These are phyloP conservation scores for Syncephalastrum racemosum DNA, from an alignment of 371 early-diverging fungal genomes.

Conservation along the genomic window DNA sequence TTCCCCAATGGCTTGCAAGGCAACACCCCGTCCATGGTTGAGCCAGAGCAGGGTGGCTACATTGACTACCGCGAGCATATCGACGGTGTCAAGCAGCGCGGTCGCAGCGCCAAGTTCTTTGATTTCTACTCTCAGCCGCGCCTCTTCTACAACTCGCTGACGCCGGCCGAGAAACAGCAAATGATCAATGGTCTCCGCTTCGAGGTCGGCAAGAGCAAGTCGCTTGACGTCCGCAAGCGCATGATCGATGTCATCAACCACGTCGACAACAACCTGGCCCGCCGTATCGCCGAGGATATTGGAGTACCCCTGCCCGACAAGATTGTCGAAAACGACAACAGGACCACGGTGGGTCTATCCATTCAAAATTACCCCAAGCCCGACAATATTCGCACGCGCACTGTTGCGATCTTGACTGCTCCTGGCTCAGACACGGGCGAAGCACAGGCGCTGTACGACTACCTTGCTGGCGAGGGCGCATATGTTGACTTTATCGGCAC, in stretches of 20 bases:
- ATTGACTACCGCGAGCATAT: constrained; percentile 33
- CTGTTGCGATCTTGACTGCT: constrained; percentile 35
- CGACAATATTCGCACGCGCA: constrained; percentile 25
- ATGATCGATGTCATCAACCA: constrained; percentile 39
- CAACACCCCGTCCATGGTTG: constrained; percentile 31
- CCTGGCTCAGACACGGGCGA: constrained; percentile 27
- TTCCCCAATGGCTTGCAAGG: constrained; percentile 28
- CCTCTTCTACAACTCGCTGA: constrained; percentile 44
- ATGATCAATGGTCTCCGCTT: constrained; percentile 37
- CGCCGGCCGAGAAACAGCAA: constrained; percentile 37
- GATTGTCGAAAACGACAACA: constrained; percentile 21
- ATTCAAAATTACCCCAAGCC: constrained; percentile 33
- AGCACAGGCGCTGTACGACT: constrained; percentile 26
- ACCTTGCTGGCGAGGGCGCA: constrained; percentile 23
- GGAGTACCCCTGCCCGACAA: constrained; percentile 28
- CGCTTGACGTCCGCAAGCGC: constrained; percentile 27
- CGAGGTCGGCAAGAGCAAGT: constrained; percentile 35
- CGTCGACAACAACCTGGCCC: constrained; percentile 39
- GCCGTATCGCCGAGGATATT: constrained; percentile 32
- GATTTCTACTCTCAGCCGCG: constrained; percentile 45
- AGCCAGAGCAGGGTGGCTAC: constrained; percentile 27
- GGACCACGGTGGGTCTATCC: constrained; percentile 29
- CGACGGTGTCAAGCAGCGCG: constrained; percentile 19
- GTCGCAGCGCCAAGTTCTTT: constrained; percentile 27
- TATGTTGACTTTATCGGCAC: constrained; percentile 30